Evolutionary conservation across 2,329 filamentous ascomycete genomes (phyloP), one percentile per base, ranked within the genome.

Genomic region (Talaromyces islandicus): DNA sequence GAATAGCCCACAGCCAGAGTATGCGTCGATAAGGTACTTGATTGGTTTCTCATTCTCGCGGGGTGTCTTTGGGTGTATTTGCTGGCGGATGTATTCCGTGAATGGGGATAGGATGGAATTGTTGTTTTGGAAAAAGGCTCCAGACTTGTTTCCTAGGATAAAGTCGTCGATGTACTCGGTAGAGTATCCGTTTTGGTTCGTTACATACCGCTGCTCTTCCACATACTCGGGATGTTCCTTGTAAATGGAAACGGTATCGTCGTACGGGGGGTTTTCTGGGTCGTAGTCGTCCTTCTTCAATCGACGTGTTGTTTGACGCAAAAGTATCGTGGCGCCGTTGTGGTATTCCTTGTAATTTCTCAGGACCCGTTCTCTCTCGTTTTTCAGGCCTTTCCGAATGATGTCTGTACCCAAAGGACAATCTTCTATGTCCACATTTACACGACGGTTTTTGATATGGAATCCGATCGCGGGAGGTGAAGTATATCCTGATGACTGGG

Each of bases 81-180:
- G 85, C 41, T 89, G 82, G 64, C 91, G 89, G 72, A 97, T 90
- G 79, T 95, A 96, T 65, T 86, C 83, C 14, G 92, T 96, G 76
- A 97, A 96, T 17, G 80, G 78, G 30, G 90, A 86, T 25, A 99
- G 87, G 76, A 99, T 97, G 59, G 92, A 95, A 81, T 97, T 97
- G 83, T 99, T 99, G 82, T 99, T 99, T 73, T 99, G 94, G 84
- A 99, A 99, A 80, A 99, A 99, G 57, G 91, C 87, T 62, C 92
- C 92, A 11, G 94, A 94, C 2, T 90, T 91, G 78, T 96, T 97
- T 73, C 88, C 88, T 78, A 99, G 96, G 70, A 87, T 80, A 78
- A 89, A 94, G 73, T 86, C 78, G 70, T 88, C 91, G 64, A 99
- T 85, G 76, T 95, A 97, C 75, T 99, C 94, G 30, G 89, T 92